These are phyloP conservation scores for Hyphodiscus sp. DNA, from an alignment of 2,329 filamentous ascomycete genomes.

Conservation along the genomic window DNA sequence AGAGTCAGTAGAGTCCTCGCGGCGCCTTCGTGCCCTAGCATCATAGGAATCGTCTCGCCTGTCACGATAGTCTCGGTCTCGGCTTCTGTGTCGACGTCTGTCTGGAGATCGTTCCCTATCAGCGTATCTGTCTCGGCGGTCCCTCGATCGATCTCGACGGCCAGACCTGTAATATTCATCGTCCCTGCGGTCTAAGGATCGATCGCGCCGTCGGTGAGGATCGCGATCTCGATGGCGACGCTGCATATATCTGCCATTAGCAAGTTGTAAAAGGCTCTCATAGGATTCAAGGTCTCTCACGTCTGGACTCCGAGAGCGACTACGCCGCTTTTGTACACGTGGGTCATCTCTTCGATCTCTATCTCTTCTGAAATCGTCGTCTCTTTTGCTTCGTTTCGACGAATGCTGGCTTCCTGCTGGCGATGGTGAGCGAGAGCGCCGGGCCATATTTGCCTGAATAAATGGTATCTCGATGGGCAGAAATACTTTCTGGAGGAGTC, in stretches of 20 bases:
- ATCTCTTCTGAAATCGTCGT: conserved; percentile 42
- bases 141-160: conserved; percentile 56
- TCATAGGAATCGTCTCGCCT: conserved; percentile 70
- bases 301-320: conserved; percentile 55
- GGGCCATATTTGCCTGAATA: conserved; percentile 44
- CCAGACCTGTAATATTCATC: conserved; percentile 57
- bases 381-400: conserved; percentile 51
- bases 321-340: conserved; percentile 45
- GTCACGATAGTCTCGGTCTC: conserved; percentile 61
- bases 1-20: conserved; percentile 67
- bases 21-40: conserved; percentile 56
- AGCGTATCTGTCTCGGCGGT: conserved; percentile 51
- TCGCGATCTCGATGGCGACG: conserved; percentile 55
- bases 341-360: conserved; percentile 45
- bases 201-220: conserved; percentile 59
- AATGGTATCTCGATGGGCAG: conserved; percentile 27
- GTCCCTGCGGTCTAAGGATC: conserved; percentile 61
- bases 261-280: conserved; percentile 19
- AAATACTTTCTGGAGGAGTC: conserved; percentile 37
- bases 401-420: conserved; percentile 80
- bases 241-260: conserved; percentile 41
- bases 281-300: conserved; percentile 39
- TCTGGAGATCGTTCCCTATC: conserved; percentile 54
- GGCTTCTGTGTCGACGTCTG: conserved; percentile 52
- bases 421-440: conserved; percentile 78